These are phyloP conservation scores for Cladophialophora chaetospira DNA, from an alignment of 2,329 filamentous ascomycete genomes.

Conservation along the genomic window DNA sequence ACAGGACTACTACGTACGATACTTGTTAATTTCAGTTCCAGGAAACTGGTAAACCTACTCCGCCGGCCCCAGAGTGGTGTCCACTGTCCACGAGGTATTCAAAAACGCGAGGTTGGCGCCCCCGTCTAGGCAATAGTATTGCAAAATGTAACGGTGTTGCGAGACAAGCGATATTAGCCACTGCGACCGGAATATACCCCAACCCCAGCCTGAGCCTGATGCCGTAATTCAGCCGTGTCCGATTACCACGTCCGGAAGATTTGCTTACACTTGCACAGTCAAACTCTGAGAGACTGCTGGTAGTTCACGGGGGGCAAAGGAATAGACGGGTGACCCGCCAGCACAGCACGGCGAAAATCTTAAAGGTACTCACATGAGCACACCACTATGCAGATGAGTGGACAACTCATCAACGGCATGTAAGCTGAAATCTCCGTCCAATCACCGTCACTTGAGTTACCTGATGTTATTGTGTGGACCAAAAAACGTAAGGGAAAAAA, in stretches of 20 bases:
- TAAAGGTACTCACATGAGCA: constrained; percentile 9
- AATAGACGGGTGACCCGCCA: no score
- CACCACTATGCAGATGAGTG: constrained; percentile 12
- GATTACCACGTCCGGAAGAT: constrained; percentile 1
- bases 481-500: neutral
- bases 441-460: constrained; percentile 3
- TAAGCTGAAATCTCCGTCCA: neutral
- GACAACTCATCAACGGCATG: constrained; percentile 5
- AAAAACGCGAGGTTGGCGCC: no score
- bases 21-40: no score
- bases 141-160: no score
- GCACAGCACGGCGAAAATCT: neutral
- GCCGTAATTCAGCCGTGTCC: neutral
- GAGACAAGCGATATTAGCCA: no score
- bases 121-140: no score
- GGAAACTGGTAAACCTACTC: no score
- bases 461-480: constrained; percentile 3
- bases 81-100: no score
- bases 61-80: no score
- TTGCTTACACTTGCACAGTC: neutral
- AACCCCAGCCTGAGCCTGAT: neutral
- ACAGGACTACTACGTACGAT: no score
- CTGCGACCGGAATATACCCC: no score
- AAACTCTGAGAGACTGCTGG: neutral
- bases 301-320: no score